Percentiles rank a stretch among this genome's conserved stretches.
These are phyloP conservation scores for Hippophae tibetana DNA, from an alignment of 306 rosid genomes.

Conservation along the genomic window DNA sequence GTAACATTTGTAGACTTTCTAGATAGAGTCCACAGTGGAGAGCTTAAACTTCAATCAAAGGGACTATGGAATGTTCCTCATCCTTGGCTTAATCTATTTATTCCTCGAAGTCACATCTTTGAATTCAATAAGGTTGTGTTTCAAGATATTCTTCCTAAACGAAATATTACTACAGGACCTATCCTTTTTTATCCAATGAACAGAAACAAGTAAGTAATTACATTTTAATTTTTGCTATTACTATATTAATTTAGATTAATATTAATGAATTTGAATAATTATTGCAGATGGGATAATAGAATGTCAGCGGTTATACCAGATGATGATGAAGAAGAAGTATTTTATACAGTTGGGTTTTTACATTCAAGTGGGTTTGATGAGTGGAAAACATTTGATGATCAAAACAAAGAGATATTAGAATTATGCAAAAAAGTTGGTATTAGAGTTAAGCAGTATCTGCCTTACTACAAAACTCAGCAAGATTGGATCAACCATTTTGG, in stretches of 20 bases:
- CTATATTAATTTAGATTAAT: not conserved
- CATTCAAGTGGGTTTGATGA: slow-evolving; percentile 59
- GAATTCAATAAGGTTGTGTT: slow-evolving; percentile 57
- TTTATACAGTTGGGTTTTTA: slow-evolving; percentile 69
- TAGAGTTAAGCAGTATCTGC: slow-evolving; percentile 64
- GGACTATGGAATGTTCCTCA: slow-evolving; percentile 92
- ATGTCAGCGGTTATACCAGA: slow-evolving; percentile 63
- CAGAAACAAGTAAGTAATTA: slow-evolving; percentile 57
- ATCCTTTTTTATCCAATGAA: slow-evolving; percentile 73
- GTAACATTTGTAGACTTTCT: slow-evolving; percentile 55
- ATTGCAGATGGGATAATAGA: slow-evolving; percentile 66
- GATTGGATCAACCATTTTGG: slow-evolving; percentile 81
- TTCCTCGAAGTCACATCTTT: slow-evolving; percentile 52
- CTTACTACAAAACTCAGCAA: slow-evolving; percentile 37
- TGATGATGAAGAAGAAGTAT: slow-evolving; percentile 50
- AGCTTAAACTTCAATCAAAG: slow-evolving; percentile 59
- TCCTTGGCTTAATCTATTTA: slow-evolving; percentile 79
- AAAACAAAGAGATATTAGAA: slow-evolving; percentile 54
- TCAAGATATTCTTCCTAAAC: slow-evolving; percentile 48
- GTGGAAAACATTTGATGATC: slow-evolving; percentile 54
- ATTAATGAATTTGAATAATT: not conserved
- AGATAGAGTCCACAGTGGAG: slow-evolving; percentile 68
- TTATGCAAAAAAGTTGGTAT: slow-evolving; percentile 49
- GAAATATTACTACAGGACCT: slow-evolving; percentile 60
- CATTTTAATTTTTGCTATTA: not conserved